A percentile compares a stretch with the other conserved stretches of the same genome.
phyloP scores from a whole-genome alignment of 352 stramenopile species.

The Saprolegnia diclina region DNA sequence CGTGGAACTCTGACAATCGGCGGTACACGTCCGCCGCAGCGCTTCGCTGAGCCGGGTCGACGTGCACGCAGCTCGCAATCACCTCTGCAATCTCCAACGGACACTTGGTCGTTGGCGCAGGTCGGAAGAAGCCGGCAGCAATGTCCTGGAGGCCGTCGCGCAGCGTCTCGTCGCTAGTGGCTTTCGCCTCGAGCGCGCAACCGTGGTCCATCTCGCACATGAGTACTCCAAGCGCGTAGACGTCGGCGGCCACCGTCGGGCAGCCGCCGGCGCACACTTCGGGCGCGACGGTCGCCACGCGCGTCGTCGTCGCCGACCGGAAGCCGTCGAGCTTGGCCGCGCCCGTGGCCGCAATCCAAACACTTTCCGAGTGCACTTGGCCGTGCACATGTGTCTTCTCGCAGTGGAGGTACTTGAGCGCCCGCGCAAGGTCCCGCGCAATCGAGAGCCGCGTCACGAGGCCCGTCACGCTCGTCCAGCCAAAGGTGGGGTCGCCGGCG shows the following conservation, averaged over 20 bases:
- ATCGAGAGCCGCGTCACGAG: conserved; percentile 36
- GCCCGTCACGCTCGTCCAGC: not conserved
- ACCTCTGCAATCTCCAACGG: conserved; percentile 14
- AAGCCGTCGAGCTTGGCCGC: conserved; percentile 42
- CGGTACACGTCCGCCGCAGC: not conserved
- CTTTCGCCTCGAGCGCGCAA: not conserved
- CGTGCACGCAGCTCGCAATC: conserved; percentile 9
- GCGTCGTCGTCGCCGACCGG: conserved; percentile 12
- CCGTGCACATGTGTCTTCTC: conserved; percentile 35
- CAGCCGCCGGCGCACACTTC: conserved; percentile 11
- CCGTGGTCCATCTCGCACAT: conserved; percentile 22
- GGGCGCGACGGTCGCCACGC: conserved; percentile 8
- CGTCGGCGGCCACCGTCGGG: not conserved
- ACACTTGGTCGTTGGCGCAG: not conserved
- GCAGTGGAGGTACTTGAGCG: conserved; percentile 46
- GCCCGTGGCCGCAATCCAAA: conserved; percentile 39
- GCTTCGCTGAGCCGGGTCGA: conserved; percentile 1
- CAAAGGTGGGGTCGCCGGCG: conserved; percentile 5
- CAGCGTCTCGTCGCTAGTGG: conserved; percentile 13
- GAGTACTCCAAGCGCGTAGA: conserved; percentile 22
- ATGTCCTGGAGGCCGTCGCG: conserved; percentile 17
- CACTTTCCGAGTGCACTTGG: conserved; percentile 41
- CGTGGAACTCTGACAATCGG: not conserved
- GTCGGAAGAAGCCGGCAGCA: not conserved
- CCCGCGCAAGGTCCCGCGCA: conserved; percentile 36